Percentiles rank a stretch among this genome's conserved stretches.
phyloP scores from a whole-genome alignment of 176 grass and related monocot genomes.

The Oryza glumipatula region DNA sequence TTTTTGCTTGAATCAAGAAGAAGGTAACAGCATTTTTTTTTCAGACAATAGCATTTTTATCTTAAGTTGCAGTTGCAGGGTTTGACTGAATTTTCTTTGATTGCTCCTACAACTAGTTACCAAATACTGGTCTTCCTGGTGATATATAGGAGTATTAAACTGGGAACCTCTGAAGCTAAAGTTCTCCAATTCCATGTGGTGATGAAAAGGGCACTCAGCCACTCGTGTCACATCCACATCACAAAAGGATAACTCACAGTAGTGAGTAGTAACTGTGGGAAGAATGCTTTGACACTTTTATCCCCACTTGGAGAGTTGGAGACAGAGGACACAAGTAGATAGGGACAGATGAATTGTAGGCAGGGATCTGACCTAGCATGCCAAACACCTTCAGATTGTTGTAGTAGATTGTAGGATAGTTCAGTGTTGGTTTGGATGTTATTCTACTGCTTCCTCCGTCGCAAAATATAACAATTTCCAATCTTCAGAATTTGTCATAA shows the following conservation, averaged over 20 bases:
- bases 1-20: not conserved
- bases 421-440: not conserved
- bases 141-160: not conserved
- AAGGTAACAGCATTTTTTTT: not conserved
- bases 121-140: not conserved
- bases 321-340: not conserved
- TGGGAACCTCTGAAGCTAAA: not conserved
- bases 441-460: not conserved
- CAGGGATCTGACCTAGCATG: not conserved
- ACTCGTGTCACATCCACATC: constrained; percentile 13
- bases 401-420: not conserved
- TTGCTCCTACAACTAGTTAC: not conserved
- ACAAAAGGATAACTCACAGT: not conserved
- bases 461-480: too few species aligned
- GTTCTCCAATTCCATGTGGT: not conserved
- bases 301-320: not conserved
- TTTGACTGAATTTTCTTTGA: not conserved
- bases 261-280: not conserved
- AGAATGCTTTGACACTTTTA: not conserved
- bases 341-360: not conserved
- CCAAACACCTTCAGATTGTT: not conserved
- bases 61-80: not conserved
- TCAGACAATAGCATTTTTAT: not conserved
- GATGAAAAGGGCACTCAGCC: constrained; percentile 7
- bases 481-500: too few species aligned